Conservation (phyloP, 2,329 filamentous ascomycete species). For the Celoporthe dispersa region DNA sequence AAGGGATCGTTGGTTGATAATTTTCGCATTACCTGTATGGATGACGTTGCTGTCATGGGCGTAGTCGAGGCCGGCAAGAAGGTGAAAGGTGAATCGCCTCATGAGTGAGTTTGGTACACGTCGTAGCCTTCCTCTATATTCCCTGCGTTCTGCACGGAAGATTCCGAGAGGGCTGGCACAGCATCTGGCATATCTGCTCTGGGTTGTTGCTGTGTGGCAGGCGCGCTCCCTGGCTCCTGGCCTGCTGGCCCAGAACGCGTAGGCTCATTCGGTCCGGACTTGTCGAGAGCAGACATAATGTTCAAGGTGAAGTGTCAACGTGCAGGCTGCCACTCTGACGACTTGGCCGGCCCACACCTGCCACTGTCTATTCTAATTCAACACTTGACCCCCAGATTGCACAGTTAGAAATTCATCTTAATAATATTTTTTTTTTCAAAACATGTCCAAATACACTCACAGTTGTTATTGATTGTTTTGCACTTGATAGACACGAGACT, state of each 20-base stretch:
- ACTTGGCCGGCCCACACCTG: not conserved
- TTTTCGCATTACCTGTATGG: constrained; percentile 31
- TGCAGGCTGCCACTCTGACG: not conserved
- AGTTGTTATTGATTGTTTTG: too few species aligned
- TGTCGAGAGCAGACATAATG: not conserved
- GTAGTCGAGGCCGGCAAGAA: constrained; percentile 35
- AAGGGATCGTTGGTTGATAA: not conserved
- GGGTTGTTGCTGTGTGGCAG: not conserved
- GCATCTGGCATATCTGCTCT: not conserved
- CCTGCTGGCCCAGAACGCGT: not conserved
- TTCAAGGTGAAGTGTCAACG: not conserved
- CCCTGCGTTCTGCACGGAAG: not conserved
- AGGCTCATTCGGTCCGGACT: not conserved
- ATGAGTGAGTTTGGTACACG: constrained; percentile 32
- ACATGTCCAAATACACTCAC: too few species aligned
- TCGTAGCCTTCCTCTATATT: constrained; percentile 16
- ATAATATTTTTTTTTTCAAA: too few species aligned
- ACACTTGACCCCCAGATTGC: too few species aligned
- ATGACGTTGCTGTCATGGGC: constrained; percentile 34
- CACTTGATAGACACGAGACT: too few species aligned
- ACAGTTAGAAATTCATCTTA: too few species aligned
- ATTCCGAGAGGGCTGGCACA: not conserved
- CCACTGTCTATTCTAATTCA: not conserved
- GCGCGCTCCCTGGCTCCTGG: not conserved
- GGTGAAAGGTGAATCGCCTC: constrained; percentile 32